Evolutionary conservation across 192 early-diverging fungal species (phyloP).

Genomic region (Backusella australiensis): DNA sequence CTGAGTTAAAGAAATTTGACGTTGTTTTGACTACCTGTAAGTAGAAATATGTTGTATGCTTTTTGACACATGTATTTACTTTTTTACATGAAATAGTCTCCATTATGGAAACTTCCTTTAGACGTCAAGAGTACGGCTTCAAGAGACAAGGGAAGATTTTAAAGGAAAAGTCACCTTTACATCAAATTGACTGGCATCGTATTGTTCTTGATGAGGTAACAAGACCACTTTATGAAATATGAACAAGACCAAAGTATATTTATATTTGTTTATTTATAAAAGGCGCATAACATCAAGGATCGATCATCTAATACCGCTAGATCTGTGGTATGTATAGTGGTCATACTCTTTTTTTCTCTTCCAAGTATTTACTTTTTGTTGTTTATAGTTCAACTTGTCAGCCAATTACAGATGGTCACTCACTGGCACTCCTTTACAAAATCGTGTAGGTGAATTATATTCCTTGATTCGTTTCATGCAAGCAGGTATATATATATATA

Average conservation of each 20-base stretch:
- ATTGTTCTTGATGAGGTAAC: slow-evolving; percentile 68
- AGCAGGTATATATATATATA: slow-evolving; percentile 34
- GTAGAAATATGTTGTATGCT: background rate
- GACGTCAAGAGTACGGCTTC: slow-evolving; percentile 71
- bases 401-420: slow-evolving; percentile 74
- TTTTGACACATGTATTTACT: background rate
- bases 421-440: slow-evolving; percentile 92
- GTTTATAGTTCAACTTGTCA: slow-evolving; percentile 62
- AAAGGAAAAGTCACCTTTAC: slow-evolving; percentile 66
- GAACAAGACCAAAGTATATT: background rate
- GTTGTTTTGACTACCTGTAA: slow-evolving; percentile 74
- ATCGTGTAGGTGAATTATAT: slow-evolving; percentile 92
- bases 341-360: background rate
- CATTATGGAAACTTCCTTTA: slow-evolving; percentile 69
- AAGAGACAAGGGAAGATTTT: slow-evolving; percentile 59
- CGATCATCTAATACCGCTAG: slow-evolving; percentile 80
- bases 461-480: slow-evolving; percentile 88
- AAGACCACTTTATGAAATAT: background rate
- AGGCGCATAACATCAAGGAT: slow-evolving; percentile 92
- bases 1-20: slow-evolving; percentile 66
- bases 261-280: background rate
- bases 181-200: slow-evolving; percentile 77
- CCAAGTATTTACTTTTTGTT: background rate
- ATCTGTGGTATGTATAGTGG: slow-evolving; percentile 51
- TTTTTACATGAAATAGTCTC: slow-evolving; percentile 45